Base-by-base conservation (phyloP, 2,329 filamentous ascomycete species). In the Rugonectria rugulosa region DNA sequence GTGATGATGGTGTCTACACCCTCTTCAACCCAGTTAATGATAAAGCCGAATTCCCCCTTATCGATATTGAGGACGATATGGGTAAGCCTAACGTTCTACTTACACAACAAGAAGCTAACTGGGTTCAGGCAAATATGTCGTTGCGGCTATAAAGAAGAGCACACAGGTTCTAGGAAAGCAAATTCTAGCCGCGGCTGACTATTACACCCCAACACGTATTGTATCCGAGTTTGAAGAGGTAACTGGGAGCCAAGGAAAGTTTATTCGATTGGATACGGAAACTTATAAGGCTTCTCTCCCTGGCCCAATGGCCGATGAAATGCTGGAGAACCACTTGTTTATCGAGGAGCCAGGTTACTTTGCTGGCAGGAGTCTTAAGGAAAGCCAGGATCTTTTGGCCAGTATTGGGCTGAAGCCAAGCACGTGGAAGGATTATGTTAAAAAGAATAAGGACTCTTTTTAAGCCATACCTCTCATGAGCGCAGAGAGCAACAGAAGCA, bases 291-390 rank as follows among this genome's bases (percentile, higher is more conserved):
- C 68, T 1, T 73, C 72, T 50, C 43, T 78, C 6, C 64, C 68
- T 2, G 31, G 59, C 1, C 7, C 59, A 4, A 21, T 68, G 8
- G 67, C 70, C 1, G 58, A 72, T 42, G 77, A 79, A 57, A 40
- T 79, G 59, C 56, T 74, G 10, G 75, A 79, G 64, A 79, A 77
- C 53, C 70, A 76, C 64, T 56, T 72, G 9, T 63, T 79, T 6
- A 54, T 78, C 12, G 68, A 73, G 26, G 71, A 74, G 10, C 74
- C 72, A 5, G 76, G 76, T 2, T 79, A 79, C 57, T 79, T 74
- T 23, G 71, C 53, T 5, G 72, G 72, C 3, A 72, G 64, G 26
- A 63, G 67, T 36, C 51, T 77, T 7, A 61, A 63, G 8, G 68
- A 70, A 56, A 74, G 72, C 34, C 41, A 70, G 48, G 59, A 52